Base-by-base conservation (phyloP, 1,284 basidiomycete genomes). In the Papiliotrema flavescens region DNA sequence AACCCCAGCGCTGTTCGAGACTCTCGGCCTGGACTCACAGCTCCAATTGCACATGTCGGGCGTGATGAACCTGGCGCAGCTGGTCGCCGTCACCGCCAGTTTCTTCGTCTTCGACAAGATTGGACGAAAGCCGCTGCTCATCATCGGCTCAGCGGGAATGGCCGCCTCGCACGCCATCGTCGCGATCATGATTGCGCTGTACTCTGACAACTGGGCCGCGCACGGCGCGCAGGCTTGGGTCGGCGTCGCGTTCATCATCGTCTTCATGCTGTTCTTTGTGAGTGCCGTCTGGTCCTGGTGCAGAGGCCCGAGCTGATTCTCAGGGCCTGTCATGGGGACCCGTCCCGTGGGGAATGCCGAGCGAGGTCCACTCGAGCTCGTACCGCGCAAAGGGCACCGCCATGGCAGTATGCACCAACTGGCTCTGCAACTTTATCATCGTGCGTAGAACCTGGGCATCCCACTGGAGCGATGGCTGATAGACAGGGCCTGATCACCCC, bases 71-170 rank as follows among this genome's bases (percentile, higher is more conserved):
- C 54, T 74, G 26, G 53, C 63, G n/a, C 65, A 74, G 46, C 55
- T 60, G 9, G 70, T 75, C 55, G 75, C 71, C 45, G 67, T 66
- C 5, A 35, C 66, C 24, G 54, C 63, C 15, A 57, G 70, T 9
- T 54, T 77, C 41, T 53, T 77, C 57, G 67, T 71, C 52, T 61
- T 77, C 40, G 77, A 79, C 60, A 57, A 62, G 2, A 49, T 76
- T 4, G 76, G 77, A 39, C 68, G 77, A n/a, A 59, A 63, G 14
- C 65, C 65, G 4, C 62, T 70, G 7, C 61, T 77, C 22, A 56
- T 77, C 20, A 45, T 40, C 36, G 66, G 67, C 0, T 55, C 63
- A 0, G 15, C 49, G 13, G 56, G 9, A 3, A 28, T 4, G 7
- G 3, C 28, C 37, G n/a, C 32, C 24, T 50, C 57, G 0, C 65